Evolutionary conservation across 305 asterid species (phyloP), one percentile per base, ranked within the genome.

Genomic region (Andrographis paniculata): DNA sequence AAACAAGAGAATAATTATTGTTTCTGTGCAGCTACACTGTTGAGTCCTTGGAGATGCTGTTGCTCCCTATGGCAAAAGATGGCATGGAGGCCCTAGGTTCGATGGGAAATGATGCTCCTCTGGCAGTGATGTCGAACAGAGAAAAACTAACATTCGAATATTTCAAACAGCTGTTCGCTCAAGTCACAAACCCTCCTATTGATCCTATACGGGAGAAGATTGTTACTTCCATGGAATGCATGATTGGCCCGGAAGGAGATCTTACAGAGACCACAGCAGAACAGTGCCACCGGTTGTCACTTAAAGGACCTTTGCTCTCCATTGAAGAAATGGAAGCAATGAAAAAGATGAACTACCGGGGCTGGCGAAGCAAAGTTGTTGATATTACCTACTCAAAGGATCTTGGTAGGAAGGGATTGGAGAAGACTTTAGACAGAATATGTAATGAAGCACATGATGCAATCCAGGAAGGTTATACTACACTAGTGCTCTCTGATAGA

Each of bases 211-310:
- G 99, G 63, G 99, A 92, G 79, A 92, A 87, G 80, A 92, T 92
- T 55, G 99, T 92, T 53, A 92, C 97, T 66, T 92, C 97, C 41
- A 87, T 70, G 80, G 82, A 84, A 56, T 92, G 99, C 68, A 92
- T 92, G 99, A 55, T 92, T 17, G 99, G 99, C 38, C 99, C 99
- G 6, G 99, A 92, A 75, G 97, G 97, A 13, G 99, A 92, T 75
- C 95, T 87, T 38, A 87, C 99, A 13, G 99, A 92, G 71, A 77
- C 94, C 61, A 87, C 95, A 9, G 99, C 87, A 67, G 91, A 84
- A 65, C 99, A 92, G 59, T 92, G 99, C 47, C 93, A 74, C 53
- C 96, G 99, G 54, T 76, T 92, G 56, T 84, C 99, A 10, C 79
- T 92, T 48, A 87, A 87, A 69, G 95, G 99, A 12, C 93, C 99